phyloP scores from a whole-genome alignment of 352 stramenopile species.

The Pythium monospermum region DNA sequence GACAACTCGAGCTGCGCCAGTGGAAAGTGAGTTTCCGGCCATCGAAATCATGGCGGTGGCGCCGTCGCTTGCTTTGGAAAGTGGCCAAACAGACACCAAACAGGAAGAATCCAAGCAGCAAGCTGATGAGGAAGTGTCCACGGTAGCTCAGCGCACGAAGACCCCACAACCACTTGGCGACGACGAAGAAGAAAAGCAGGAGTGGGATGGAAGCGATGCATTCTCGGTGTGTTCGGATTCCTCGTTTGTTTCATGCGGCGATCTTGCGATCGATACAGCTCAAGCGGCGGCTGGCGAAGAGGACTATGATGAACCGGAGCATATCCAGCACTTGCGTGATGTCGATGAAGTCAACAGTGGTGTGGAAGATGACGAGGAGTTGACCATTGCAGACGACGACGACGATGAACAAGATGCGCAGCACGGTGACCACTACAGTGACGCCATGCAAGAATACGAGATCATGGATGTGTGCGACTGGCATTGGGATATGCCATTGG shows the following conservation, averaged over 20 bases:
- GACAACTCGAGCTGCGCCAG: too few species aligned
- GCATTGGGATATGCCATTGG: constrained; percentile 68
- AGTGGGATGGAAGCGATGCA: constrained; percentile 9
- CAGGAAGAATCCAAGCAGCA: too few species aligned
- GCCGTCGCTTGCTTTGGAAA: not conserved
- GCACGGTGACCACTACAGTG: not conserved
- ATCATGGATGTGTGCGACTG: constrained; percentile 32
- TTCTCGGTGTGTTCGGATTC: constrained; percentile 16
- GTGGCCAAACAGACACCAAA: too few species aligned
- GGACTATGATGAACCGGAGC: constrained; percentile 74
- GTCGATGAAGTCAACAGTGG: constrained; percentile 55
- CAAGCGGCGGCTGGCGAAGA: constrained; percentile 38
- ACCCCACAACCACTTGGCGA: too few species aligned
- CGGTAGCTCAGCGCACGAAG: too few species aligned
- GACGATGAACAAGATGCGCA: not conserved
- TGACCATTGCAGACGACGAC: constrained; percentile 23
- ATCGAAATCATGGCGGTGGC: too few species aligned
- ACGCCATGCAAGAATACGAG: not conserved
- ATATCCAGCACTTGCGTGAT: constrained; percentile 80
- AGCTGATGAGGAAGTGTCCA: too few species aligned
- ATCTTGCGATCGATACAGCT: constrained; percentile 21
- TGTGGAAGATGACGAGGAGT: constrained; percentile 28
- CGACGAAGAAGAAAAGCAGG: not conserved
- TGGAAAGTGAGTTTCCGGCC: too few species aligned
- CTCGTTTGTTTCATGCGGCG: constrained; percentile 32